Evolutionary conservation across 441 rosid genomes (phyloP), one percentile per base, ranked within the genome.

Genomic region (Sinapis alba): DNA sequence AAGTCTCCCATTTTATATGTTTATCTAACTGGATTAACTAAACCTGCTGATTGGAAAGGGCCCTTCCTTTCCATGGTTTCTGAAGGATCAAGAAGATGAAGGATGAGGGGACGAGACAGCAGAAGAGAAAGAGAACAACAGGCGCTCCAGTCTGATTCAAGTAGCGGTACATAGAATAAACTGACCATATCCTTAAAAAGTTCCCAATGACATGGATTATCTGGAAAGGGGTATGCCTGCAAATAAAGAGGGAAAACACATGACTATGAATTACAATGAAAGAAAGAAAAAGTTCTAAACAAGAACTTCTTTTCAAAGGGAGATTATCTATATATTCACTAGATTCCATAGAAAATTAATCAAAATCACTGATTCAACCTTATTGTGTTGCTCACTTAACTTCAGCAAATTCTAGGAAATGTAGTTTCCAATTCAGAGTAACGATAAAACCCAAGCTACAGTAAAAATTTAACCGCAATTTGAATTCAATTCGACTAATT

Each of bases 21-120:
- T 38, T 50, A 41, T 7, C 36, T 45, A 59, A 56, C 1, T 24
- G 6, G 26, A 32, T 4, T 28, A 36, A 72, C 51, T 51, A 41
- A 68, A 95, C 99, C 98, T 93, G 97, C 50, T 90, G 86, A 84
- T 86, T 93, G 50, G 97, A 85, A 72, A 95, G 95, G 1, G 95
- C 82, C 71, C 99, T 89, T 73, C 97, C 99, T 84, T 87, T 95
- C 99, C 99, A 95, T 57, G 99, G 98, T 83, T 91, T 95, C 73
- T 95, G 99, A 79, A 91, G 21, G 43, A 85, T 73, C 73, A 95
- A 83, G 79, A 93, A 91, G 53, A 89, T 0, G 74, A 90, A 51
- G 50, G 98, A 84, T 3, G 98, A 87, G 3, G 96, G 97, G 19
- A 90, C 91, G 66, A 95, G 74, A 84, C 97, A 95, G 68, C 89